Conservation (phyloP, 805 yeast genomes). For the Saccharomycopsis sp. region DNA sequence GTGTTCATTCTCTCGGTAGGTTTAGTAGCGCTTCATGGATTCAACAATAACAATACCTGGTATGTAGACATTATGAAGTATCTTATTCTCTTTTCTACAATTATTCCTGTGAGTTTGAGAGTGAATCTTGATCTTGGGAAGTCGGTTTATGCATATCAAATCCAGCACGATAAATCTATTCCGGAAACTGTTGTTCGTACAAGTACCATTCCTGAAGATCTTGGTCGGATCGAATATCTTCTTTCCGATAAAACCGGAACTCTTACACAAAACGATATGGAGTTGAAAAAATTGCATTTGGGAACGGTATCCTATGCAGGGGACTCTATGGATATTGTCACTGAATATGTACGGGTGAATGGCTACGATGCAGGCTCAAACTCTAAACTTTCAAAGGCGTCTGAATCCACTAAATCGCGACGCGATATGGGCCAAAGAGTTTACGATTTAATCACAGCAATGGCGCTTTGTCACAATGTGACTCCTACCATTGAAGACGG, state of each 20-base stretch:
- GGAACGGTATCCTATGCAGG: conserved; percentile 91
- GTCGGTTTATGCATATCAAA: conserved; percentile 91
- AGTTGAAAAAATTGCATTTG: conserved; percentile 82
- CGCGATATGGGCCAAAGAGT: conserved; percentile 73
- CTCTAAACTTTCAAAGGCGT: conserved; percentile 23
- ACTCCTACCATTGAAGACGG: conserved; percentile 87
- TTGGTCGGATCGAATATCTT: conserved; percentile 91
- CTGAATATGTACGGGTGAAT: conserved; percentile 49
- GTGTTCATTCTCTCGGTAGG: conserved; percentile 73
- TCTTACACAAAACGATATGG: conserved; percentile 97
- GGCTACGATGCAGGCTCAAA: conserved; percentile 21
- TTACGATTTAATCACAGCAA: conserved; percentile 69
- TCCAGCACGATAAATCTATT: conserved; percentile 78
- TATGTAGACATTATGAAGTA: conserved; percentile 87
- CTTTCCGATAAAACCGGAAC: conserved; percentile 96
- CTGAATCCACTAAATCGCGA: conserved; percentile 35
- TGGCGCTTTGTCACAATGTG: conserved; percentile 95
- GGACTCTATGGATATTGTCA: conserved; percentile 86
- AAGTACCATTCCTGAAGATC: conserved; percentile 95
- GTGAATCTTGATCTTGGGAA: conserved; percentile 94
- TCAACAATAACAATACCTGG: conserved; percentile 55
- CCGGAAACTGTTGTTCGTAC: conserved; percentile 91
- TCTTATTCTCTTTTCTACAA: conserved; percentile 85
- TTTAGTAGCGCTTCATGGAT: conserved; percentile 77
- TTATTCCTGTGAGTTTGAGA: conserved; percentile 91